phyloP scores from a whole-genome alignment of 2,329 filamentous ascomycete species.

The Colletotrichum sp. region DNA sequence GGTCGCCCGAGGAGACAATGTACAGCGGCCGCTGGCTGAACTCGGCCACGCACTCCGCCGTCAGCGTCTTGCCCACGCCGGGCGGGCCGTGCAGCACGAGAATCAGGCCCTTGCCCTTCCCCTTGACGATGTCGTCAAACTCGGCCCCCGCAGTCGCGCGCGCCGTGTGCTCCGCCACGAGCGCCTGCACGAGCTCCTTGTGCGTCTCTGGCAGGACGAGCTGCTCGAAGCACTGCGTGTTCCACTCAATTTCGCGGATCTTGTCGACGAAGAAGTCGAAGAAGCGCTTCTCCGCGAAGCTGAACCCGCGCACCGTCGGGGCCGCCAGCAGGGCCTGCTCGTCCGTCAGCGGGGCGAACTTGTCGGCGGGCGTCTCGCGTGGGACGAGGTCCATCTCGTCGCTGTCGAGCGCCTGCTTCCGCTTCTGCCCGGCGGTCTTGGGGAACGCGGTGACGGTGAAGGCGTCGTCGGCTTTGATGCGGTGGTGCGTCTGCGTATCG shows the following conservation, averaged over 20 bases:
- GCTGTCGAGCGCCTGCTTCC: constrained; percentile 16
- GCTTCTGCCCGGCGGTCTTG: constrained; percentile 14
- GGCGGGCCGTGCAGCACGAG: constrained; percentile 53
- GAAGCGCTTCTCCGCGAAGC: constrained; percentile 51
- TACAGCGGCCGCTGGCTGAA: constrained; percentile 54
- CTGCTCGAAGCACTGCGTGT: constrained; percentile 49
- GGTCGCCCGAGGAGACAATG: constrained; percentile 67
- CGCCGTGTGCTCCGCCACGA: constrained; percentile 64
- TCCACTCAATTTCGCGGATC: constrained; percentile 51
- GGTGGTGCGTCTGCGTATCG: constrained; percentile 80
- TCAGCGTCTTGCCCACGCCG: constrained; percentile 56
- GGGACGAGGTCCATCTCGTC: constrained; percentile 27
- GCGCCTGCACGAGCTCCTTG: constrained; percentile 56
- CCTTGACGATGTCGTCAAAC: constrained; percentile 58
- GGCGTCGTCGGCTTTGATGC: constrained; percentile 85
- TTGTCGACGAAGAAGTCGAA: constrained; percentile 54
- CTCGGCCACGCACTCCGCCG: constrained; percentile 56
- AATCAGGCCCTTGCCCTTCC: constrained; percentile 46
- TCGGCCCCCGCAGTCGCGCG: constrained; percentile 62
- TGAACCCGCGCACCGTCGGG: constrained; percentile 56
- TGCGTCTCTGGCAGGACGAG: constrained; percentile 53
- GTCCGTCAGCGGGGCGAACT: constrained; percentile 33
- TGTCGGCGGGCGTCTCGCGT: constrained; percentile 5
- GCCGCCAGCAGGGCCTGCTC: constrained; percentile 45
- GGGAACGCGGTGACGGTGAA: constrained; percentile 42